phyloP scores from a whole-genome alignment of 139 green algal genomes.

The Coelastrella sp. region DNA sequence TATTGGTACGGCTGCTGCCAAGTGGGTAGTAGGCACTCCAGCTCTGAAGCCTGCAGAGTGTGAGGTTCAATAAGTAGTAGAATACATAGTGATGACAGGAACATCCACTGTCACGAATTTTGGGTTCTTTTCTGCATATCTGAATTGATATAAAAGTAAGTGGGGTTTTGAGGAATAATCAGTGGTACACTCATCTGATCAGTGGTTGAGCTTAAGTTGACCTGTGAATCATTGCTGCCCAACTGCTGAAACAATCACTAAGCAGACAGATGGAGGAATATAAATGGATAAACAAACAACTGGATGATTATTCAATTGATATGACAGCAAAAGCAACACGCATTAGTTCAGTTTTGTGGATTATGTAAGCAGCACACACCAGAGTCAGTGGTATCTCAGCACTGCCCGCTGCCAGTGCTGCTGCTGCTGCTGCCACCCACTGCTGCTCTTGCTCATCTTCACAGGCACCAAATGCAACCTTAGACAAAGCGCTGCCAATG shows the following conservation, averaged over 20 bases:
- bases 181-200: too few species aligned
- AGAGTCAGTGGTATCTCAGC: neutral
- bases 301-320: too few species aligned
- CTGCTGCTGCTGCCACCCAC: neutral
- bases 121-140: too few species aligned
- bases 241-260: too few species aligned
- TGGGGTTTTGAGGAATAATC: too few species aligned
- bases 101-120: neutral
- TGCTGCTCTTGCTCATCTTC: neutral
- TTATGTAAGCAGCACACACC: neutral
- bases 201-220: too few species aligned
- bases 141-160: too few species aligned
- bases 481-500: neutral
- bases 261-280: too few species aligned
- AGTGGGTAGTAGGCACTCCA: neutral
- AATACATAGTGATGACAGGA: neutral
- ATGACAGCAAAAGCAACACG: neutral
- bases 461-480: slow-evolving; percentile 12
- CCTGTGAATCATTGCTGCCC: too few species aligned
- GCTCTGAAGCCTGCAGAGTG: slow-evolving; percentile 7
- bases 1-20: slow-evolving; percentile 5
- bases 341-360: too few species aligned
- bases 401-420: neutral
- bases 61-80: neutral
- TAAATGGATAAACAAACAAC: too few species aligned